These are phyloP conservation scores for Daldinia sp. DNA, from an alignment of 2,329 filamentous ascomycete species.

Conservation along the genomic window DNA sequence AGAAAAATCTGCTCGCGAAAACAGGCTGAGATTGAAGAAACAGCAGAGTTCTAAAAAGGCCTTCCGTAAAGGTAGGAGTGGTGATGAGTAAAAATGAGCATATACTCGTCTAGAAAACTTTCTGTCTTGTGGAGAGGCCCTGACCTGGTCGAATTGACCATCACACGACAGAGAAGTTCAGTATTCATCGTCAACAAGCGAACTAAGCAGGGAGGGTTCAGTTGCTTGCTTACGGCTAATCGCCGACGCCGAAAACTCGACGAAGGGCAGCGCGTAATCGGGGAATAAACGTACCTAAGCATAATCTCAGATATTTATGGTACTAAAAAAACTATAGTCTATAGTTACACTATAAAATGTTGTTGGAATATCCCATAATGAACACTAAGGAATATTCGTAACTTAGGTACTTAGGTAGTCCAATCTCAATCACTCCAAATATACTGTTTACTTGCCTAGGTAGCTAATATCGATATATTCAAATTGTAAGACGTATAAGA, in stretches of 20 bases:
- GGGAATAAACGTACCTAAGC: not conserved
- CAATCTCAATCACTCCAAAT: no score
- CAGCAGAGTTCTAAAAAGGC: constrained; percentile 60
- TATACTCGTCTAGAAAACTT: not conserved
- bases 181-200: not conserved
- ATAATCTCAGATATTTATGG: not conserved
- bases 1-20: constrained; percentile 56
- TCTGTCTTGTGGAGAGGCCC: not conserved
- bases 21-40: constrained; percentile 59
- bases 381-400: not conserved
- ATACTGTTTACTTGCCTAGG: no score
- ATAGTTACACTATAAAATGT: not conserved
- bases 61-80: constrained; percentile 49
- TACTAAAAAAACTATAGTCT: not conserved
- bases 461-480: no score
- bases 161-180: not conserved
- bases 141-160: not conserved
- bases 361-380: not conserved
- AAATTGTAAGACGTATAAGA: no score
- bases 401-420: no score
- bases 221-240: not conserved
- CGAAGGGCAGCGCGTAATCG: not conserved
- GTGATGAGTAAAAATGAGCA: constrained; percentile 25
- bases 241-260: not conserved
- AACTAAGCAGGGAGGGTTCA: not conserved